Evolutionary conservation across 345 rosid species (phyloP).

Genomic region (Pistacia integerrima): DNA sequence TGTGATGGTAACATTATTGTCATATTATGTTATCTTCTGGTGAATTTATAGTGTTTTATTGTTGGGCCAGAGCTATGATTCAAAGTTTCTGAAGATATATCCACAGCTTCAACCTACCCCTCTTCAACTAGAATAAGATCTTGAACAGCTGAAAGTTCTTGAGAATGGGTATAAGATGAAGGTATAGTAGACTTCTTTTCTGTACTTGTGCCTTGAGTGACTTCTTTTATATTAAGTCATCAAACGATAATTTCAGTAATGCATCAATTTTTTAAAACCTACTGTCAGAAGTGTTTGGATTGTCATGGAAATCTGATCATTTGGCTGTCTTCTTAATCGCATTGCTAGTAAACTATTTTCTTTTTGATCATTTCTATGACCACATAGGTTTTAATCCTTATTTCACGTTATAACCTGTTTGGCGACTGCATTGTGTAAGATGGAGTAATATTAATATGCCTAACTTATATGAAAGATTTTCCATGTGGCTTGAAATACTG

Average conservation of each 20-base stretch:
- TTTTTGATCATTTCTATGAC: background rate
- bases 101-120: conserved; percentile 85
- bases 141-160: conserved; percentile 96
- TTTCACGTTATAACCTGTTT: background rate
- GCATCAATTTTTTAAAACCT: background rate
- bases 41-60: conserved; percentile 8
- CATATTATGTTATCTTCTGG: background rate
- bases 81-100: conserved; percentile 81
- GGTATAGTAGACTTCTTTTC: conserved; percentile 38
- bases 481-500: too few relatives aligned
- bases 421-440: background rate
- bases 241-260: background rate
- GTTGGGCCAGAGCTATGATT: conserved; percentile 75
- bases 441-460: background rate
- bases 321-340: too few relatives aligned
- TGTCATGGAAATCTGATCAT: background rate
- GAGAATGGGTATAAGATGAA: conserved; percentile 98
- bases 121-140: conserved; percentile 91
- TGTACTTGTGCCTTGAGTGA: background rate
- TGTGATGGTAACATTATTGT: background rate
- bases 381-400: background rate
- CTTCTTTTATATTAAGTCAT: background rate
- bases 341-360: background rate
- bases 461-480: background rate
- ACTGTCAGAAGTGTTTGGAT: background rate